phyloP scores from a whole-genome alignment of 257 asterid genomes.

The Nicotiana attenuata region DNA sequence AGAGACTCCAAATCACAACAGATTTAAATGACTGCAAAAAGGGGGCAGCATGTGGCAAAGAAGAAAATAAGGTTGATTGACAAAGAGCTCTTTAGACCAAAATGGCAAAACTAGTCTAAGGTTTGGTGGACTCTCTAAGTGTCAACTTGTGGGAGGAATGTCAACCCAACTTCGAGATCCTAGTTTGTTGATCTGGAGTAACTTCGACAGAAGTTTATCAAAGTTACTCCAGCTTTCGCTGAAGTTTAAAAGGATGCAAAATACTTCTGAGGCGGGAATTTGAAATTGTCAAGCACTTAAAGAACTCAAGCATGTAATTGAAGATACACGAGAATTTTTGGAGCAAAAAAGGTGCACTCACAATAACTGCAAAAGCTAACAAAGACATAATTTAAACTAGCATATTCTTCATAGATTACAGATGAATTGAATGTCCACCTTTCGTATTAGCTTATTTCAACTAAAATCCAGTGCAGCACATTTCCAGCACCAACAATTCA shows the following conservation, averaged over 20 bases:
- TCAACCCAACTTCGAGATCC: neutral
- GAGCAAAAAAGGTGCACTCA: neutral
- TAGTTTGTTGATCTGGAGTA: neutral
- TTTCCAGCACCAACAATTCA: neutral
- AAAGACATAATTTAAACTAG: neutral
- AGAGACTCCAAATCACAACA: neutral
- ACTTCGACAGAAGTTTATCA: neutral
- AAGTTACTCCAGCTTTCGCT: neutral
- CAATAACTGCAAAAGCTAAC: neutral
- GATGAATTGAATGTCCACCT: neutral
- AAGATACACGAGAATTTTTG: neutral
- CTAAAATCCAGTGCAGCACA: neutral
- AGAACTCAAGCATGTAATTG: neutral
- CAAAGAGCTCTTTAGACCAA: neutral
- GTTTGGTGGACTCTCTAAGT: neutral
- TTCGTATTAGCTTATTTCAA: neutral
- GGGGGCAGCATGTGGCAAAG: neutral
- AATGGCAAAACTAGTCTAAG: neutral
- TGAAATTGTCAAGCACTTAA: slow-evolving; percentile 1
- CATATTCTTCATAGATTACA: neutral
- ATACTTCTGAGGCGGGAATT: neutral
- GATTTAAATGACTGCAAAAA: neutral
- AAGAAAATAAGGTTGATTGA: neutral
- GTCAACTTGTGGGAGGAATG: neutral
- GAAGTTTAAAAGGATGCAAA: neutral